Evolutionary conservation across 2,329 filamentous ascomycete species (phyloP).

Genomic region (Epichloe brachyelytri): DNA sequence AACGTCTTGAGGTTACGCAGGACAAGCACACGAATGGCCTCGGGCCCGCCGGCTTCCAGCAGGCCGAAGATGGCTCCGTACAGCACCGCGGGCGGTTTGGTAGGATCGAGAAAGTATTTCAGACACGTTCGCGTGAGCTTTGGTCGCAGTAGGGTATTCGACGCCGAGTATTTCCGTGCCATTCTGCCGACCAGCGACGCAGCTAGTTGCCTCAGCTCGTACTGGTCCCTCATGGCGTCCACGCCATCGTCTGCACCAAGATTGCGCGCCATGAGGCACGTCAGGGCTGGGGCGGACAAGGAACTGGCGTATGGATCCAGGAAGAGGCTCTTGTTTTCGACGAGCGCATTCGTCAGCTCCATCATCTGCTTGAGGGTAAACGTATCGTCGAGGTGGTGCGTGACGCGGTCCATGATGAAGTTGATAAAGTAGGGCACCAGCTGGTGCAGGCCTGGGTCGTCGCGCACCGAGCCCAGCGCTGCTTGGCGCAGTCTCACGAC

Average conservation of each 20-base stretch:
- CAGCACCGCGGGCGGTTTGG: conserved; percentile 69
- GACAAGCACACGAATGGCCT: conserved; percentile 43
- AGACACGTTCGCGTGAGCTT: conserved; percentile 87
- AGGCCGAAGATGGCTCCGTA: conserved; percentile 82
- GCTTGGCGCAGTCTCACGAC: conserved; percentile 62
- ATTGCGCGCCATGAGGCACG: conserved; percentile 70
- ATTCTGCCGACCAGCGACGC: conserved; percentile 72
- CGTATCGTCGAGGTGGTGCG: conserved; percentile 79
- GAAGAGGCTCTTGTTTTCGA: conserved; percentile 72
- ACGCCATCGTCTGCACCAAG: conserved; percentile 48
- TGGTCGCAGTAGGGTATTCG: conserved; percentile 70
- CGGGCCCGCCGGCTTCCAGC: conserved; percentile 57
- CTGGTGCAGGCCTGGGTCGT: conserved; percentile 89
- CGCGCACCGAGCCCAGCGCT: conserved; percentile 70
- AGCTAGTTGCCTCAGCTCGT: conserved; percentile 71
- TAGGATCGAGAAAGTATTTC: conserved; percentile 80
- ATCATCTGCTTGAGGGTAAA: conserved; percentile 88
- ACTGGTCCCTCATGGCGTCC: conserved; percentile 49
- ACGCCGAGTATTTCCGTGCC: conserved; percentile 65
- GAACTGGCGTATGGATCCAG: conserved; percentile 46
- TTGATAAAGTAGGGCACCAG: conserved; percentile 93
- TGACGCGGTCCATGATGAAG: conserved; percentile 92
- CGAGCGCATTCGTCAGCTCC: conserved; percentile 72
- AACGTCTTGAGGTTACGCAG: conserved; percentile 43
- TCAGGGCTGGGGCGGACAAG: conserved; percentile 77